Conservation (phyloP, 1,284 basidiomycete genomes). For the Ganoderma boninense region DNA sequence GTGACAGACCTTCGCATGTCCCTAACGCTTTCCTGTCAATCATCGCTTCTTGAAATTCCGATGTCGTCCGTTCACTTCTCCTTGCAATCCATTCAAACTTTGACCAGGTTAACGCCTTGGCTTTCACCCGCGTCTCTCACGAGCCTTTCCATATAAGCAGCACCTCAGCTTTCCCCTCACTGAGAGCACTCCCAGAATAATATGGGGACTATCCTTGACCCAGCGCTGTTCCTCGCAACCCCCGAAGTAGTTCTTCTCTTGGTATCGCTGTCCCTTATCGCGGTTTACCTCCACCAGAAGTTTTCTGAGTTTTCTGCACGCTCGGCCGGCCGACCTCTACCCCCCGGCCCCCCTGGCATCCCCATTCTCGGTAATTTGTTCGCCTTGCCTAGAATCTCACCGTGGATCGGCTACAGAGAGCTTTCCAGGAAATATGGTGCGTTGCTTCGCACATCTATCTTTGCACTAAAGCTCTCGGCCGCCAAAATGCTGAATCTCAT, state of each 20-base stretch:
- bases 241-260: neutral
- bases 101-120: neutral
- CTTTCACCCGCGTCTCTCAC: neutral
- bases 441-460: neutral
- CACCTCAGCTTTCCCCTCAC: neutral
- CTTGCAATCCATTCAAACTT: neutral
- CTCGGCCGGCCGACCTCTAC: neutral
- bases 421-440: conserved; percentile 1
- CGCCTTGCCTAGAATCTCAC: neutral
- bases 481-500: neutral
- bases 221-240: neutral
- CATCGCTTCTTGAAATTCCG: neutral
- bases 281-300: neutral
- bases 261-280: neutral
- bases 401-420: conserved; percentile 7
- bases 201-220: neutral
- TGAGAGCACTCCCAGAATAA: neutral
- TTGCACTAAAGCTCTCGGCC: too few relatives aligned
- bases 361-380: conserved; percentile 10
- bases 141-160: neutral
- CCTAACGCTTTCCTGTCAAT: neutral
- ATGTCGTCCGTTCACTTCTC: neutral
- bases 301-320: neutral
- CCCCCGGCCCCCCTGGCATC: neutral
- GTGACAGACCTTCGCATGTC: neutral